These are phyloP conservation scores for Begonia masoniana DNA, from an alignment of 306 rosid species.

Conservation along the genomic window DNA sequence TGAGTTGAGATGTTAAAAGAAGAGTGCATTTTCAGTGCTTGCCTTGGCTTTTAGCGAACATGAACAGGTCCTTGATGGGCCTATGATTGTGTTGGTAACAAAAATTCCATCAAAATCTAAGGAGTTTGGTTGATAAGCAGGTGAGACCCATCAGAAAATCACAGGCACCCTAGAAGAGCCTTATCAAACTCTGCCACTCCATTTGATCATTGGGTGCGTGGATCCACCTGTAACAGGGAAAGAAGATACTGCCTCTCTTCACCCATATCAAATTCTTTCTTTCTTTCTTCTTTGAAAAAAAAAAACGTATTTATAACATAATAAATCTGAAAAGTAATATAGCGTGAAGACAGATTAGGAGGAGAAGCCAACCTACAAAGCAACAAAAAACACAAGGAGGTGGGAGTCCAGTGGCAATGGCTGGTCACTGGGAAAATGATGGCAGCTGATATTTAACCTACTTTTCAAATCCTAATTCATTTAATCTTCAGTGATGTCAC, in stretches of 20 bases:
- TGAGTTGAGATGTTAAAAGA: conserved; percentile 7
- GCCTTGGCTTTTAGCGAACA: no score
- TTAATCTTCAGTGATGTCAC: no score
- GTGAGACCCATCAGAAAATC: conserved; percentile 17
- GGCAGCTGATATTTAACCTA: conserved; percentile 8
- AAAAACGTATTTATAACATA: no score
- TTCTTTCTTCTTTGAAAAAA: no score
- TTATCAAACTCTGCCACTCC: conserved; percentile 20
- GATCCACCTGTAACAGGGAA: conserved; percentile 17
- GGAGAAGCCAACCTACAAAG: conserved; percentile 32
- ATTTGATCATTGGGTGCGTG: conserved; percentile 34
- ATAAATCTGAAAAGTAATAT: no score
- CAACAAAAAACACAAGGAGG: conserved; percentile 26
- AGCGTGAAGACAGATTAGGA: conserved; percentile 1
- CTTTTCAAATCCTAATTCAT: no score
- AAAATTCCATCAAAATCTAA: no score
- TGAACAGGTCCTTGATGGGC: conserved; percentile 3
- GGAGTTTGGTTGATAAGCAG: background rate
- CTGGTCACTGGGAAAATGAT: conserved; percentile 2
- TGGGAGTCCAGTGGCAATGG: conserved; percentile 17
- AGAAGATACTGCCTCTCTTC: no score
- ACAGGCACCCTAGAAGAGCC: conserved; percentile 41
- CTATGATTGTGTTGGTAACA: no score
- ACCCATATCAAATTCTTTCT: no score
- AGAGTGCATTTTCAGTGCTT: background rate